phyloP scores from a whole-genome alignment of 148 eudicot species.

The Vaccinium macrocarpon region DNA sequence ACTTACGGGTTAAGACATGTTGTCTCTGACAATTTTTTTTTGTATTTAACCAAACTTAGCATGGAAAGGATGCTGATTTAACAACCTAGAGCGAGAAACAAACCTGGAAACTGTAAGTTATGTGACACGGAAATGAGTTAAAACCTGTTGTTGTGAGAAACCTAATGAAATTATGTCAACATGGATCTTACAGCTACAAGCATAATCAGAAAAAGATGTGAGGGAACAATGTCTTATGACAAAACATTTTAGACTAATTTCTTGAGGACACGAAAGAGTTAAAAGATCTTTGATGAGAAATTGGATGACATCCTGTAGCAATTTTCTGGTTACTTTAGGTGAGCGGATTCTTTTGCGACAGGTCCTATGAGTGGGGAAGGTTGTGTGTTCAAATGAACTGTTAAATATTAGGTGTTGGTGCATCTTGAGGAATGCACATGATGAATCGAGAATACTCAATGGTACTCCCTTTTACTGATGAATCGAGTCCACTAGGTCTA shows the following conservation, averaged over 20 bases:
- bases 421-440: background rate
- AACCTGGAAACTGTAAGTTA: background rate
- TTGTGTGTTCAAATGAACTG: background rate
- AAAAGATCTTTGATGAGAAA: background rate
- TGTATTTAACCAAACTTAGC: background rate
- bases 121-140: background rate
- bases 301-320: background rate
- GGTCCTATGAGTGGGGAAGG: background rate
- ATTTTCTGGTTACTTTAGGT: background rate
- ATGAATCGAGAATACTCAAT: background rate
- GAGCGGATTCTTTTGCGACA: background rate
- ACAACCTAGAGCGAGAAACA: background rate
- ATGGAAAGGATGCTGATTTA: background rate
- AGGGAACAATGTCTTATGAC: background rate
- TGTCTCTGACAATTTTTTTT: background rate
- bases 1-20: no score
- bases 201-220: background rate
- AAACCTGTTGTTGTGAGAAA: background rate
- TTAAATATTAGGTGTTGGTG: background rate
- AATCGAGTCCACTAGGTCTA: slow-evolving; percentile 11
- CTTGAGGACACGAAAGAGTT: background rate
- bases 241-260: background rate
- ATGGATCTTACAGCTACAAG: slow-evolving; percentile 8
- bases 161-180: background rate
- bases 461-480: background rate